Percentiles rank a stretch among this genome's conserved stretches.
phyloP scores from a whole-genome alignment of 306 rosid species.

The Morella rubra region DNA sequence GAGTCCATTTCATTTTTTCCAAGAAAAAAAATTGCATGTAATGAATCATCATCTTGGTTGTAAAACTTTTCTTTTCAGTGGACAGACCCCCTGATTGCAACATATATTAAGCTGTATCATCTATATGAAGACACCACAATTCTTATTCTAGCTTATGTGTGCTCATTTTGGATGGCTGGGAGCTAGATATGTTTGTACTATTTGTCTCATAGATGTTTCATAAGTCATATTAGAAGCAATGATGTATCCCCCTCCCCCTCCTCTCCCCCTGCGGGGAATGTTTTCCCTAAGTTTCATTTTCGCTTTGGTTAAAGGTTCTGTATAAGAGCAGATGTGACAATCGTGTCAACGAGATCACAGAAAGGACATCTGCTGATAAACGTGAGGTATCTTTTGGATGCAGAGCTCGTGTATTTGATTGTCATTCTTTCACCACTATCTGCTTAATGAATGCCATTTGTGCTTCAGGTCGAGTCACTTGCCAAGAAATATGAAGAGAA shows the following conservation, averaged over 20 bases:
- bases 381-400: constrained; percentile 69
- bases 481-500: constrained; percentile 92
- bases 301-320: constrained; percentile 58
- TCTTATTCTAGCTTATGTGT: constrained; percentile 3
- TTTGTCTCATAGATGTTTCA: neutral
- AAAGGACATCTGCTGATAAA: constrained; percentile 73
- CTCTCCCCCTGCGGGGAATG: too few relatives aligned
- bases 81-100: neutral
- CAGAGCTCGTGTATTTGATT: constrained; percentile 25
- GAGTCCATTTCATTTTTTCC: neutral
- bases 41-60: neutral
- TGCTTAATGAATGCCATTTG: constrained; percentile 15
- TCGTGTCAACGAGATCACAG: constrained; percentile 82
- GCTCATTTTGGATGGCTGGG: constrained; percentile 5
- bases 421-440: constrained; percentile 22
- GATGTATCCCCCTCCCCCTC: neutral
- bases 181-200: neutral
- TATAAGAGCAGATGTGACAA: constrained; percentile 99
- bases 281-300: constrained; percentile 22
- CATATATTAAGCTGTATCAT: neutral
- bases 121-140: neutral
- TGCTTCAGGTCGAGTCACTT: constrained; percentile 70
- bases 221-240: neutral
- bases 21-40: neutral
- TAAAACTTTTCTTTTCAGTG: neutral